phyloP scores from a whole-genome alignment of 495 filamentous ascomycete genomes.

The Astrothelium macrocarpum region DNA sequence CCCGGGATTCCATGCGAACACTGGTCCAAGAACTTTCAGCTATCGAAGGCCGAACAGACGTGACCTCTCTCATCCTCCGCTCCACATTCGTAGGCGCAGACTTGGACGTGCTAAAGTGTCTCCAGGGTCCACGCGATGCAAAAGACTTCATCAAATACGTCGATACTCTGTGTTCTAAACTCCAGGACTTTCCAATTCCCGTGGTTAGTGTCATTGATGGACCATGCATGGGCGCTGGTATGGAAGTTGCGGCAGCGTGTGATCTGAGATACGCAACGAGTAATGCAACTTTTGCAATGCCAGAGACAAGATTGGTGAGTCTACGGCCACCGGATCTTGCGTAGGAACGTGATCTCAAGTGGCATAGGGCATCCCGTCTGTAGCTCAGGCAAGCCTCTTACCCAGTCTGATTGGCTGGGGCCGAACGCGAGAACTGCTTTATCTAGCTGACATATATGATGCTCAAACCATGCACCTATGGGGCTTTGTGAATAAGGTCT shows the following conservation, averaged over 20 bases:
- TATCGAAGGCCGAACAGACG: neutral
- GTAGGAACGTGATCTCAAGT: neutral
- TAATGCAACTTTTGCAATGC: conserved; percentile 19
- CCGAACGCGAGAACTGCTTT: conserved; percentile 17
- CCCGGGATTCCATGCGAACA: neutral
- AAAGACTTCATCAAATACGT: conserved; percentile 15
- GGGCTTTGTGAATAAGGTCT: conserved; percentile 20
- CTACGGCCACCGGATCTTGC: neutral
- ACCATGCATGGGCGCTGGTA: conserved; percentile 18
- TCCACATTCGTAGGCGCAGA: neutral
- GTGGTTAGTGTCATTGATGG: conserved; percentile 19
- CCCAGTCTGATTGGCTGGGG: conserved; percentile 20
- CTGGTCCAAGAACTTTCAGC: neutral
- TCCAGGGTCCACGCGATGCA: conserved; percentile 8
- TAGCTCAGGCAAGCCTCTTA: conserved; percentile 19
- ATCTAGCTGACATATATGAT: conserved; percentile 18
- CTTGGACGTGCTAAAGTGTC: neutral
- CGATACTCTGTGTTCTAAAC: conserved; percentile 15
- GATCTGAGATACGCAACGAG: conserved; percentile 18
- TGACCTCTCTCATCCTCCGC: neutral
- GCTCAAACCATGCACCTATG: conserved; percentile 16
- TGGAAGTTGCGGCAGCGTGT: conserved; percentile 20
- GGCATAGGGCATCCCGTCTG: conserved; percentile 16
- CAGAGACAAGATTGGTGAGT: conserved; percentile 16
- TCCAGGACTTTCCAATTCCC: conserved; percentile 19